Evolutionary conservation across 1,284 basidiomycete species (phyloP).

Genomic region (Coniferiporia sulphurascens): DNA sequence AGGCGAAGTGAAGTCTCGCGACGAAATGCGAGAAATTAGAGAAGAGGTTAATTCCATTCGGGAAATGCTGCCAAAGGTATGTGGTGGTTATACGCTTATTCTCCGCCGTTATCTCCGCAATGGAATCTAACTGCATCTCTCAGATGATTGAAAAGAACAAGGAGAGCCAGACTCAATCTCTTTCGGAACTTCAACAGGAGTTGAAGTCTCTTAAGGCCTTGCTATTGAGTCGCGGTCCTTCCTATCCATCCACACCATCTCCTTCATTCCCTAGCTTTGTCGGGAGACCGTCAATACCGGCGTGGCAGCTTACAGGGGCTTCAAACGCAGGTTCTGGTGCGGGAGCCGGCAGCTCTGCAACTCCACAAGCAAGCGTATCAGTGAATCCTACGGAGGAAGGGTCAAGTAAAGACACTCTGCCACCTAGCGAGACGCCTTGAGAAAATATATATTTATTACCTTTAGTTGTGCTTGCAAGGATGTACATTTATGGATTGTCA

Average conservation of each 20-base stretch:
- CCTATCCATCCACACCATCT: conserved; percentile 42
- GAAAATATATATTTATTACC: background rate
- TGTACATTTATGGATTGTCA: background rate
- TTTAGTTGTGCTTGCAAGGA: background rate
- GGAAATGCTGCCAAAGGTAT: conserved; percentile 87
- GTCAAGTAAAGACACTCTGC: background rate
- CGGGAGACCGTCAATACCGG: conserved; percentile 75
- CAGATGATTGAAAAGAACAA: conserved; percentile 96
- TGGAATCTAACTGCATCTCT: background rate
- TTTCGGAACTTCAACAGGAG: conserved; percentile 88
- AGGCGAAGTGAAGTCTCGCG: conserved; percentile 73
- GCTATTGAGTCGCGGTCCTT: conserved; percentile 74
- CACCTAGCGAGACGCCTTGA: background rate
- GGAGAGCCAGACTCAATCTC: conserved; percentile 72
- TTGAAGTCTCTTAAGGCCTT: conserved; percentile 93
- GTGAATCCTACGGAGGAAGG: background rate
- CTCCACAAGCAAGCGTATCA: background rate
- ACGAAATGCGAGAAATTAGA: conserved; percentile 89
- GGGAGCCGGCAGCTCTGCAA: background rate
- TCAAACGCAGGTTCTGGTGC: background rate
- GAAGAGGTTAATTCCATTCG: conserved; percentile 89
- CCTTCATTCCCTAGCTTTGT: conserved; percentile 41
- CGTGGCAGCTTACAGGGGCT: conserved; percentile 71
- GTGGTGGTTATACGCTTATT: conserved; percentile 14
- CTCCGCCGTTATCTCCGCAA: background rate